Percentiles rank a stretch among this genome's conserved stretches.
These are phyloP conservation scores for Ceratobasidium theobromae DNA, from an alignment of 1,284 basidiomycete species.

Conservation along the genomic window DNA sequence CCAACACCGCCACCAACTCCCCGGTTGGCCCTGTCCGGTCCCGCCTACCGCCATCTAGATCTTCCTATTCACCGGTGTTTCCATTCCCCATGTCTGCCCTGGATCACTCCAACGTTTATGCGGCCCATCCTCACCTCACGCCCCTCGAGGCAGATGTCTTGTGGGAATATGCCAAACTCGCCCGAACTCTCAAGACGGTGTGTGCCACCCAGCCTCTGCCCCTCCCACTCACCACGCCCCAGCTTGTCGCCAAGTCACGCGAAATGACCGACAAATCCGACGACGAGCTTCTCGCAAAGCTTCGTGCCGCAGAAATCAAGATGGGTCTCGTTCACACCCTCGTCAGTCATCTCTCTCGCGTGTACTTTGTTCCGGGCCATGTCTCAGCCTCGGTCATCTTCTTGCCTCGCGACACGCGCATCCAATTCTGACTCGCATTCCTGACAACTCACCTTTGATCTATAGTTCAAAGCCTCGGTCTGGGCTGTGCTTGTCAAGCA, in stretches of 20 bases:
- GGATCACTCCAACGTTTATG: conserved; percentile 58
- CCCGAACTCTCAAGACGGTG: conserved; percentile 69
- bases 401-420: conserved; percentile 18
- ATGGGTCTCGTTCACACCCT: conserved; percentile 92
- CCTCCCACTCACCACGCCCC: not conserved
- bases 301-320: conserved; percentile 87
- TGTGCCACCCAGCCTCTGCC: conserved; percentile 37
- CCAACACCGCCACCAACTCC: too few species aligned
- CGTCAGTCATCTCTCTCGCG: conserved; percentile 50
- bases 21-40: too few species aligned
- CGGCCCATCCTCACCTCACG: conserved; percentile 62
- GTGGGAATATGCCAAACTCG: conserved; percentile 78
- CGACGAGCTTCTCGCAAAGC: conserved; percentile 68
- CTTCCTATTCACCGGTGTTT: not conserved
- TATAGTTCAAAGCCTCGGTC: conserved; percentile 89
- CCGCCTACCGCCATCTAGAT: not conserved
- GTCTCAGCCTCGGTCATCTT: conserved; percentile 38
- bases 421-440: not conserved
- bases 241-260: conserved; percentile 42
- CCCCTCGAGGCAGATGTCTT: conserved; percentile 67
- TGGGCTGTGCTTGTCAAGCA: conserved; percentile 93
- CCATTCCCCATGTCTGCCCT: not conserved
- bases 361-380: conserved; percentile 31
- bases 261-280: conserved; percentile 69
- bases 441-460: conserved; percentile 1